Percentiles rank a stretch among this genome's conserved stretches.
Conservation (phyloP, 371 early-diverging fungal genomes). For the Apophysomyces ossiformis region DNA sequence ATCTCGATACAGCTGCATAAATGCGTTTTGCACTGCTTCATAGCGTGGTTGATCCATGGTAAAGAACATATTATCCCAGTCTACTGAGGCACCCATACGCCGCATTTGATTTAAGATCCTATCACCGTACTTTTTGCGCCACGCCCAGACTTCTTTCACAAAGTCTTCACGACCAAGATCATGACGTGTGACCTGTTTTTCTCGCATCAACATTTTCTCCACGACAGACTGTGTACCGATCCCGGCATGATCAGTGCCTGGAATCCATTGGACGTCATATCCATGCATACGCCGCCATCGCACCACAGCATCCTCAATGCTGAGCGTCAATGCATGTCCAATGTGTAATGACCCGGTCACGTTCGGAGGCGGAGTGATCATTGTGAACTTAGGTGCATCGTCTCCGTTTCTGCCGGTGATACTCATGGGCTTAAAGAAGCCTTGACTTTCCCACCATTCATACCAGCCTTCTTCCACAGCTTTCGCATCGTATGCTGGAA, state of each 20-base stretch:
- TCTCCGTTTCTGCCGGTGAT: conserved; percentile 7
- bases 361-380: conserved; percentile 97
- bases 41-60: conserved; percentile 87
- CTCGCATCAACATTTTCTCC: conserved; percentile 83
- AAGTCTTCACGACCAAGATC: conserved; percentile 86
- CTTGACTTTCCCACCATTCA: conserved; percentile 71
- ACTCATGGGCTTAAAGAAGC: conserved; percentile 39
- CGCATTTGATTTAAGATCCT: conserved; percentile 65
- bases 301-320: conserved; percentile 87
- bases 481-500: conserved; percentile 36
- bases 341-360: conserved; percentile 96
- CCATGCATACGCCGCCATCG: conserved; percentile 92
- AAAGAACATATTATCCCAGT: conserved; percentile 87
- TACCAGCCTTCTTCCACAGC: conserved; percentile 73
- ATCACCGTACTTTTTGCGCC: conserved; percentile 76
- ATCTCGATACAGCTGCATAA: conserved; percentile 84
- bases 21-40: conserved; percentile 87
- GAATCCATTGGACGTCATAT: conserved; percentile 84
- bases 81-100: conserved; percentile 84
- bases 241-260: conserved; percentile 98
- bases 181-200: conserved; percentile 54
- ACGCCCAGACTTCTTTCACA: conserved; percentile 84
- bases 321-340: conserved; percentile 94
- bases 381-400: conserved; percentile 49
- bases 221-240: conserved; percentile 98